phyloP scores from a whole-genome alignment of 2,329 filamentous ascomycete species.

The Emydomyces testavorans region DNA sequence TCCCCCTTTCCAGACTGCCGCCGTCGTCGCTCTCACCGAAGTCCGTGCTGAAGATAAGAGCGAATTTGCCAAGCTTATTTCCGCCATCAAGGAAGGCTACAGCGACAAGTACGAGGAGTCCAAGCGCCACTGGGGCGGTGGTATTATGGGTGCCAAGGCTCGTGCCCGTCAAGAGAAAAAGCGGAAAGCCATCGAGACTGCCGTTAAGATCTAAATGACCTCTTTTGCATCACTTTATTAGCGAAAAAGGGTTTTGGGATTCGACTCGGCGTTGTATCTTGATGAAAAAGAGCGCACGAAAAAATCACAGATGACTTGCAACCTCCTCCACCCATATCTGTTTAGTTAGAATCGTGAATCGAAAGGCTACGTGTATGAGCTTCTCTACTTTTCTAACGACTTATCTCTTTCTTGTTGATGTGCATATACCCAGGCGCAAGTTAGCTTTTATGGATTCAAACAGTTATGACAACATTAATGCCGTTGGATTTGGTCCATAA shows the following conservation, averaged over 20 bases:
- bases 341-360: slow-evolving; percentile 8
- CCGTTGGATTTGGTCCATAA: slow-evolving; percentile 1
- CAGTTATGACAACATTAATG: slow-evolving; percentile 1
- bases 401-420: slow-evolving; percentile 8
- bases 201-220: slow-evolving; percentile 84
- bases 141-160: slow-evolving; percentile 98
- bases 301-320: slow-evolving; percentile 4
- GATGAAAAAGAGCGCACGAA: slow-evolving; percentile 6
- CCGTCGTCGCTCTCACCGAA: slow-evolving; percentile 90
- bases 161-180: slow-evolving; percentile 67
- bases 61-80: slow-evolving; percentile 93
- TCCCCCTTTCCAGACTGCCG: slow-evolving; percentile 60
- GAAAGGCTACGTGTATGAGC: slow-evolving; percentile 6
- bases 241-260: not conserved
- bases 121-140: slow-evolving; percentile 95
- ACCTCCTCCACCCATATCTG: not conserved
- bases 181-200: slow-evolving; percentile 82
- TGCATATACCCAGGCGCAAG: slow-evolving; percentile 12
- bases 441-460: slow-evolving; percentile 7
- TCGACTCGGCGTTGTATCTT: not conserved
- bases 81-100: slow-evolving; percentile 96
- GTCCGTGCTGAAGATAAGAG: slow-evolving; percentile 96
- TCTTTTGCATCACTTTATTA: not conserved
- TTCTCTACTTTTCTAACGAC: not conserved
- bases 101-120: slow-evolving; percentile 85